phyloP scores from a whole-genome alignment of 73 alveolate genomes.

The Paramecium tetraurelia region DNA sequence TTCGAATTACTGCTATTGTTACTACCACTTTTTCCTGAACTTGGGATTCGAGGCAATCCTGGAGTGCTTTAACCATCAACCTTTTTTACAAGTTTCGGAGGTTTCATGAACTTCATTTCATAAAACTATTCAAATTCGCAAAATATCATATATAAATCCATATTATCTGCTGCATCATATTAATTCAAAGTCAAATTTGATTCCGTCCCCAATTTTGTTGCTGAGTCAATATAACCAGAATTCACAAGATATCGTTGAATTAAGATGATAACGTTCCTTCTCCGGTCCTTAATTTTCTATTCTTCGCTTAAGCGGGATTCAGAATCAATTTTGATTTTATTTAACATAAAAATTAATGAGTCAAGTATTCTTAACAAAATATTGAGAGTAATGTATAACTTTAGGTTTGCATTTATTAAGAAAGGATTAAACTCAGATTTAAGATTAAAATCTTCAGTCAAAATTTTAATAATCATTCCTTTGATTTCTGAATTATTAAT shows the following conservation, averaged over 20 bases:
- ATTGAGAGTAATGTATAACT: too few species aligned
- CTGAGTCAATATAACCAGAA: conserved; percentile 87
- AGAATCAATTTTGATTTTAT: conserved; percentile 73
- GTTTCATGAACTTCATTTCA: conserved; percentile 83
- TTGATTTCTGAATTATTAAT: too few species aligned
- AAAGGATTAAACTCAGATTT: too few species aligned
- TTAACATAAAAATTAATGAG: not conserved
- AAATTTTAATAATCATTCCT: too few species aligned
- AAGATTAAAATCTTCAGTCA: too few species aligned
- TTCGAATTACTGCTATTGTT: not conserved
- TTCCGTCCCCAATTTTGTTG: conserved; percentile 80
- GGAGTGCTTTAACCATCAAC: conserved; percentile 61
- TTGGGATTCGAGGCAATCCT: conserved; percentile 68
- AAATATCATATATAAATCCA: conserved; percentile 89
- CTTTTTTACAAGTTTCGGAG: conserved; percentile 88
- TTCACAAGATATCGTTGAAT: conserved; percentile 79
- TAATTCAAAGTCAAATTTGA: conserved; percentile 86
- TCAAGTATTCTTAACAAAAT: too few species aligned
- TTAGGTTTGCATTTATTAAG: too few species aligned
- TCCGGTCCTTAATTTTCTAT: conserved; percentile 80
- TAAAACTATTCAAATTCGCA: conserved; percentile 95
- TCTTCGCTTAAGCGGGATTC: conserved; percentile 92
- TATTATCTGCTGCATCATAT: conserved; percentile 94
- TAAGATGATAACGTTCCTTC: conserved; percentile 80
- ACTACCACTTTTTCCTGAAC: not conserved